These are phyloP conservation scores for Penicillium sp. DNA, from an alignment of 2,329 filamentous ascomycete genomes.

Conservation along the genomic window DNA sequence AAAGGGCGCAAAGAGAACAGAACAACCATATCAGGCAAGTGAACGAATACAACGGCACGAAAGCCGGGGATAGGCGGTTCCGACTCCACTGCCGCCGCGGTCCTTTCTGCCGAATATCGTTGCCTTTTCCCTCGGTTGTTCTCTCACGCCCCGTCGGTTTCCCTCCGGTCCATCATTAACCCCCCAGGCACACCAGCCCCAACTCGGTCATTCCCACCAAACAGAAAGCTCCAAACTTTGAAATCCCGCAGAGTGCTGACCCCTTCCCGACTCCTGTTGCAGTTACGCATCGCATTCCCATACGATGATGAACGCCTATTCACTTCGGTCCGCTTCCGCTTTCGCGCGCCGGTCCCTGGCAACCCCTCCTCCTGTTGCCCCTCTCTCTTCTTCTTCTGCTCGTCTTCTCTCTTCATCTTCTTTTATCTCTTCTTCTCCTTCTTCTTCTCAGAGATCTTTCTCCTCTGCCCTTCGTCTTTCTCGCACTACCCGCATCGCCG, in stretches of 20 bases:
- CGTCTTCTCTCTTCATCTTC: conserved; percentile 31
- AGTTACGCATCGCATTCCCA: conserved; percentile 3
- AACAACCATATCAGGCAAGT: background rate
- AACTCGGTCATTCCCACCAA: conserved; percentile 21
- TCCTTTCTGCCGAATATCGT: conserved; percentile 40
- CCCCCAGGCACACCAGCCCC: background rate
- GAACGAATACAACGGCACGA: background rate
- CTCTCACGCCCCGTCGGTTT: conserved; percentile 5
- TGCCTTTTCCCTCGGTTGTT: conserved; percentile 35
- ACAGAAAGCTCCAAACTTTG: conserved; percentile 19
- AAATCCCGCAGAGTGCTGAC: conserved; percentile 17
- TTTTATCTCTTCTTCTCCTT: conserved; percentile 18
- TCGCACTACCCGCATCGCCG: conserved; percentile 23
- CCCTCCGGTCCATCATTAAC: background rate
- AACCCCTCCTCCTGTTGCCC: conserved; percentile 33
- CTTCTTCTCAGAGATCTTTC: conserved; percentile 31
- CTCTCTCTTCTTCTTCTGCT: conserved; percentile 33
- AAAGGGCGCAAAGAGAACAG: background rate
- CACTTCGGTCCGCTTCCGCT: conserved; percentile 44
- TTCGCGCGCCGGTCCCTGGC: conserved; percentile 38
- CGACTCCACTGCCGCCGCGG: conserved; percentile 30
- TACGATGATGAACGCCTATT: conserved; percentile 32
- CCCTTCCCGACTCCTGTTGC: background rate
- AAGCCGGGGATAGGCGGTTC: conserved; percentile 5
- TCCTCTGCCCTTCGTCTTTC: conserved; percentile 27